Evolutionary conservation across 305 asterid species (phyloP).

Genomic region (Ajuga reptans): DNA sequence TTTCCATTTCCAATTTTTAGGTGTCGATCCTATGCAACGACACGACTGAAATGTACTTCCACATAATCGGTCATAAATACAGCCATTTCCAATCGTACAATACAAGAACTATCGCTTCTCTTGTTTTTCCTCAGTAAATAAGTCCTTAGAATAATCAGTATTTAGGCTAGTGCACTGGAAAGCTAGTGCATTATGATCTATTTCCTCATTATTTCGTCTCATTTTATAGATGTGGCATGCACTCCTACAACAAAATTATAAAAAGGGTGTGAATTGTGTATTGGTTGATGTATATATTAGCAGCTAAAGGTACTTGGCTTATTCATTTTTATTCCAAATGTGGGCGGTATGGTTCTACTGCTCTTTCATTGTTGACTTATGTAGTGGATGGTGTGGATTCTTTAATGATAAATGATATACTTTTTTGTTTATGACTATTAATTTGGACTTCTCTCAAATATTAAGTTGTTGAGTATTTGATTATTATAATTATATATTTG

Average conservation of each 20-base stretch:
- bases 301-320: conserved; percentile 15
- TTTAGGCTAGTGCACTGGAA: conserved; percentile 20
- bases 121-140: conserved; percentile 64
- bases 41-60: conserved; percentile 82
- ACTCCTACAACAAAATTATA: neutral
- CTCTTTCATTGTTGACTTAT: neutral
- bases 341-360: neutral
- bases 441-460: too few relatives aligned
- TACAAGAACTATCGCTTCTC: conserved; percentile 77
- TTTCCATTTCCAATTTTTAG: conserved; percentile 27
- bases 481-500: too few relatives aligned
- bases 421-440: too few relatives aligned
- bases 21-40: conserved; percentile 92
- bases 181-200: conserved; percentile 16
- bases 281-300: conserved; percentile 20
- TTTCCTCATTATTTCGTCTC: neutral
- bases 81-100: conserved; percentile 81
- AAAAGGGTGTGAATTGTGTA: conserved; percentile 4
- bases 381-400: neutral
- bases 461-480: too few relatives aligned
- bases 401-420: too few relatives aligned
- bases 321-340: neutral
- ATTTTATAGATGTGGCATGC: conserved; percentile 7
- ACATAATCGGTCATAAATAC: conserved; percentile 84
- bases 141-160: neutral